phyloP scores from a whole-genome alignment of 2,329 filamentous ascomycete genomes.

The Rhinocladiella similis region DNA sequence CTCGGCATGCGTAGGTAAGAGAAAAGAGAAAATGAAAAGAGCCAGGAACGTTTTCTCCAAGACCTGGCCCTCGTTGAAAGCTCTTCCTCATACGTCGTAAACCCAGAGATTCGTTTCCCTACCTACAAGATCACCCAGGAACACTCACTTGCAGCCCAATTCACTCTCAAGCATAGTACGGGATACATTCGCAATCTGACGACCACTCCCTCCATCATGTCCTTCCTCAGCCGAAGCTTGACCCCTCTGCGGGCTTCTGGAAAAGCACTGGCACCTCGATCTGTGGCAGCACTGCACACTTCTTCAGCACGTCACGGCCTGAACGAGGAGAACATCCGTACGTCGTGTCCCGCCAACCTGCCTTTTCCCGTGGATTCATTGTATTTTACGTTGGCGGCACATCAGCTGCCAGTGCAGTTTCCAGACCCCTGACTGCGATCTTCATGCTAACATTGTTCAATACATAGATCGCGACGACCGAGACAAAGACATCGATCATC shows the following conservation, averaged over 20 bases:
- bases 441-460: conserved; percentile 1
- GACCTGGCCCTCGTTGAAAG: background rate
- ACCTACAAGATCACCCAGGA: background rate
- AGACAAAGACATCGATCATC: conserved; percentile 25
- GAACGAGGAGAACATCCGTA: conserved; percentile 22
- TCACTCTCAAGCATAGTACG: background rate
- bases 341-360: background rate
- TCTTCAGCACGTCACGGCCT: conserved; percentile 19
- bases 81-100: background rate
- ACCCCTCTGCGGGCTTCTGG: conserved; percentile 12
- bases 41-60: background rate
- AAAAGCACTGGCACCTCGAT: conserved; percentile 7
- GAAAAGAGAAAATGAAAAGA: background rate
- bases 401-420: no score
- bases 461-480: conserved; percentile 22
- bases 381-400: background rate
- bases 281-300: conserved; percentile 21
- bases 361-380: background rate
- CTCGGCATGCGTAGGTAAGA: background rate
- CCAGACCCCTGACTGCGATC: background rate
- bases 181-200: background rate
- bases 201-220: conserved; percentile 13
- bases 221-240: conserved; percentile 18
- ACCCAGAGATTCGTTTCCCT: background rate
- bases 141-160: background rate